Base-by-base conservation (phyloP, 192 early-diverging fungal species). In the Physocladia obscura region DNA sequence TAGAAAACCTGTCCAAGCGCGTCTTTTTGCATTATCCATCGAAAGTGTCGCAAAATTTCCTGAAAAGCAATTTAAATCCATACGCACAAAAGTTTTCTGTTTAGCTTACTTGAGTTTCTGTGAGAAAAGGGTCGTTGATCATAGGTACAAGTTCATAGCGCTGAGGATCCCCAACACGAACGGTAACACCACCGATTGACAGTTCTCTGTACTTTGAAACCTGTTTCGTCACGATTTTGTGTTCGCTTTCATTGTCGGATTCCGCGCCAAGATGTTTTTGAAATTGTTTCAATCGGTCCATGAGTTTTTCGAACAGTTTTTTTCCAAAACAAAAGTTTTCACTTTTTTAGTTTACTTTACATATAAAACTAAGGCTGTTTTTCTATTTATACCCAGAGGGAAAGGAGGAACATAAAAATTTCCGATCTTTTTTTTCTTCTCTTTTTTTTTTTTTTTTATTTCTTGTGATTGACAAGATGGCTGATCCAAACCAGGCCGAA, bases 11-110 rank as follows among this genome's bases (percentile, higher is more conserved):
- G 92, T 3, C 86, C 81, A 11, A 92, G 77, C 60, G 80, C 82
- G 40, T 91, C 91, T 68, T 93, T 93, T 75, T 92, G 88, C 84
- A 92, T 90, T 79, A 93, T 91, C 92, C 92, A 86, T 13, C 76
- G 68, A 36, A 86, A 62, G 65, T 85, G 81, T 0, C 52, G 51
- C 21, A 83, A 49, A n/a, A 75, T 39, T 13, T 83, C 81, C 80
- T 81, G 65, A 48, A 26, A 65, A 13, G 27, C 61, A 62, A 48
- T 36, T 15, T 36, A 38, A n/a, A n/a, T n/a, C n/a, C n/a, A n/a
- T n/a, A n/a, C n/a, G n/a, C n/a, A n/a, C n/a, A n/a, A n/a, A n/a
- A n/a, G n/a, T n/a, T n/a, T n/a, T n/a, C n/a, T n/a, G n/a, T n/a
- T 36, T 19, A 24, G n/a, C 39, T 13, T 30, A 62, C 60, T 32